These are phyloP conservation scores for Parmales sp. DNA, from an alignment of 108 stramenopile species.

Conservation along the genomic window DNA sequence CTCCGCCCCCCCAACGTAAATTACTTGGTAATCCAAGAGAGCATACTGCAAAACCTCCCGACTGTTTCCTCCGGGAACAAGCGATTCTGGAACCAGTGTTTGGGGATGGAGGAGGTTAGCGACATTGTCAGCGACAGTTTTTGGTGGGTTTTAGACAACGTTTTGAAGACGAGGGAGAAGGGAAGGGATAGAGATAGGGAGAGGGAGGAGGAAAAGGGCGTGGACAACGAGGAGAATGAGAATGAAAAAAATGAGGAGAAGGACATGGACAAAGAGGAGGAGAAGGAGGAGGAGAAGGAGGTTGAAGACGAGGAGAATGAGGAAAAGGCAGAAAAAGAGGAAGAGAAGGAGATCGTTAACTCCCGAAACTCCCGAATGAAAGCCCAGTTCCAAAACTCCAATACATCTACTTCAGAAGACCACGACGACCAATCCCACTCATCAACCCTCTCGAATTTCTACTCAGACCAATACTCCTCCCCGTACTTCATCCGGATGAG, in stretches of 20 bases:
- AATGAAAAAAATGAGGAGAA: constrained; percentile 12
- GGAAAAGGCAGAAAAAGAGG: constrained; percentile 11
- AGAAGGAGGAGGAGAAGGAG: constrained; percentile 10
- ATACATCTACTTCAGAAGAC: no score
- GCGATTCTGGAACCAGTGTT: background rate
- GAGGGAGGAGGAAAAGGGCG: constrained; percentile 12
- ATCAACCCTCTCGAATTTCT: no score
- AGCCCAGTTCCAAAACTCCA: no score
- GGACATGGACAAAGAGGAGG: no score
- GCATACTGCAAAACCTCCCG: background rate
- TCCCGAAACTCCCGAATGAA: no score
- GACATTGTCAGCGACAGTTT: background rate
- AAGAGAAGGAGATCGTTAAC: no score
- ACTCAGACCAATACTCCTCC: background rate
- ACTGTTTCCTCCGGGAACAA: background rate
- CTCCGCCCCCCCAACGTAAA: constrained; percentile 2
- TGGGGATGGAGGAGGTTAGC: background rate
- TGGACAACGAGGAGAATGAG: background rate
- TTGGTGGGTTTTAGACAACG: background rate
- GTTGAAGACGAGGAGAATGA: constrained; percentile 6
- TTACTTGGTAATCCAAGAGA: background rate
- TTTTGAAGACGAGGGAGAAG: background rate
- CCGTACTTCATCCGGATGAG: background rate
- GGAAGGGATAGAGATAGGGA: constrained; percentile 7
- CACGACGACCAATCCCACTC: no score